Percentiles rank a stretch among this genome's conserved stretches.
phyloP scores from a whole-genome alignment of 441 rosid genomes.

The Populus tomentosa region DNA sequence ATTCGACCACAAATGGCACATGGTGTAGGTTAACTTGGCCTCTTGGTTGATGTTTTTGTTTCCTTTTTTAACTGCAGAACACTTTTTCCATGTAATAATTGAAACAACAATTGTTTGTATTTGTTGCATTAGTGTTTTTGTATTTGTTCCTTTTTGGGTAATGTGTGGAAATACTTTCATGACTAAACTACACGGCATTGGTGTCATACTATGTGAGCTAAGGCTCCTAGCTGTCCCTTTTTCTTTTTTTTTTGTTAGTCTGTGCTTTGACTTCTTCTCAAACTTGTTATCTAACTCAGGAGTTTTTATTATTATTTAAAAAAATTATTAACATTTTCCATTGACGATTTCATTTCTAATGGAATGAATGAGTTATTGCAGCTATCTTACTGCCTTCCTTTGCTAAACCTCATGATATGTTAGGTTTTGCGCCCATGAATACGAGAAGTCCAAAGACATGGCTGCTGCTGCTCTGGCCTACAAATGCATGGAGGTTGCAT shows the following conservation, averaged over 20 bases:
- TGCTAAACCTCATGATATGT: conserved; percentile 18
- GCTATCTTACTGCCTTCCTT: background rate
- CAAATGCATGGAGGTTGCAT: conserved; percentile 89
- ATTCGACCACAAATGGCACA: background rate
- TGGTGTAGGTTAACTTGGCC: background rate
- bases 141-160: background rate
- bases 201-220: background rate
- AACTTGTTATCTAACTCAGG: background rate
- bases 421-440: conserved; percentile 74
- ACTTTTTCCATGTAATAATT: background rate
- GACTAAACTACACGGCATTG: background rate
- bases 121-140: background rate
- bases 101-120: background rate
- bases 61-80: background rate
- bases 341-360: background rate
- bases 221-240: background rate
- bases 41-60: no score
- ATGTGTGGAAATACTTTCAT: background rate
- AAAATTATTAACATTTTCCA: background rate
- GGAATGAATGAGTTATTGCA: background rate
- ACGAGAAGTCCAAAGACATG: conserved; percentile 63
- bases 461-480: conserved; percentile 84
- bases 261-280: background rate
- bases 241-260: background rate
- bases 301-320: no score